Evolutionary conservation across 176 grass and related monocot genomes (phyloP).

Genomic region (Urochloa ruziziensis): DNA sequence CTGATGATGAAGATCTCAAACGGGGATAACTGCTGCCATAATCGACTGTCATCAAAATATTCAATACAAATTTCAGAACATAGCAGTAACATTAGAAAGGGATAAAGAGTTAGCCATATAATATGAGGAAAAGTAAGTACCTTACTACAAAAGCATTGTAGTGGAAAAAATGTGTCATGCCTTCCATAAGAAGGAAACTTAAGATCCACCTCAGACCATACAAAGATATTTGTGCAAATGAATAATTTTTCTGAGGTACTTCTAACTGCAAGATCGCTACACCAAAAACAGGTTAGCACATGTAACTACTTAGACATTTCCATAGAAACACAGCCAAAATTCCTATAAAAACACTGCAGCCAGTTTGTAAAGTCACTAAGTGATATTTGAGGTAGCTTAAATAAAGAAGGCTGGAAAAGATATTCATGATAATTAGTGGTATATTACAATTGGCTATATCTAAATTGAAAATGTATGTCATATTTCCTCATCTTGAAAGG

Average conservation of each 20-base stretch:
- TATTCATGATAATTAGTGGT: neutral
- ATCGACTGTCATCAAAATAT: conserved; percentile 55
- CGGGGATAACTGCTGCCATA: conserved; percentile 73
- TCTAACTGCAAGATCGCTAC: conserved; percentile 76
- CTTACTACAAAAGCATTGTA: conserved; percentile 94
- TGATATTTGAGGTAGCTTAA: neutral
- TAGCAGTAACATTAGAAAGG: conserved; percentile 5
- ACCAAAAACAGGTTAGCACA: conserved; percentile 34
- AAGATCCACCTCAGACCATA: conserved; percentile 80
- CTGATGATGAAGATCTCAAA: conserved; percentile 94
- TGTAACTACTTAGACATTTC: neutral
- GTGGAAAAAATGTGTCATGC: conserved; percentile 80
- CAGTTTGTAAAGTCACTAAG: neutral
- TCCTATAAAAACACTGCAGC: conserved; percentile 1
- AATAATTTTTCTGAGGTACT: conserved; percentile 73
- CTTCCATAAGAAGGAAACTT: conserved; percentile 78
- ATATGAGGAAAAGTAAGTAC: conserved; percentile 33
- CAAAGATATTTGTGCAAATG: conserved; percentile 54
- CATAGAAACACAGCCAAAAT: neutral
- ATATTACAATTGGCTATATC: neutral
- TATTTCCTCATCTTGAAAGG: neutral
- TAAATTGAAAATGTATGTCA: neutral
- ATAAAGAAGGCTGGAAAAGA: neutral
- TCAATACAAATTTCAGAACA: conserved; percentile 20
- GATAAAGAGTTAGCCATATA: neutral